Conservation (phyloP, 2,329 filamentous ascomycete genomes). For the Chaetomiaceae sp. region DNA sequence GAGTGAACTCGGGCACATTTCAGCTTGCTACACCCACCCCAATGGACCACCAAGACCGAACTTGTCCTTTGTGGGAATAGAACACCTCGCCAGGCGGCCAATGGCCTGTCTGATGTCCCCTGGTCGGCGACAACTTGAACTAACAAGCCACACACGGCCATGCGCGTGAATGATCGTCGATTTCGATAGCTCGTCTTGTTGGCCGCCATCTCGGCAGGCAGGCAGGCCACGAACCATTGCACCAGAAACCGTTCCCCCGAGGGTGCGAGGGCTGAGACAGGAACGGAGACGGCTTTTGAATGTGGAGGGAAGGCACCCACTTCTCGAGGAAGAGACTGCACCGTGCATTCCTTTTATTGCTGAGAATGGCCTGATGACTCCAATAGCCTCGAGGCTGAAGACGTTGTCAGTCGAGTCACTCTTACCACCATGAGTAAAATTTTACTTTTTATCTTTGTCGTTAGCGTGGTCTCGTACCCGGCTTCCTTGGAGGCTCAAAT, state of each 20-base stretch:
- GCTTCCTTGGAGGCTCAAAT: background rate
- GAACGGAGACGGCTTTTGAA: background rate
- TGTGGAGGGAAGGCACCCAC: background rate
- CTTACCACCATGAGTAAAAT: too few relatives aligned
- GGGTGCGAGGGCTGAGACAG: background rate
- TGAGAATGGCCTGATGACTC: background rate
- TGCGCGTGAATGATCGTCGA: constrained; percentile 1
- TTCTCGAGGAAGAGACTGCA: background rate
- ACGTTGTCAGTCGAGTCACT: background rate
- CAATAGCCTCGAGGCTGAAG: constrained; percentile 1
- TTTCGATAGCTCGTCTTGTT: constrained; percentile 8
- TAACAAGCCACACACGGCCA: constrained; percentile 8
- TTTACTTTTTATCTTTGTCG: too few relatives aligned
- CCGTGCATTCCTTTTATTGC: background rate
- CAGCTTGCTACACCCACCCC: constrained; percentile 12
- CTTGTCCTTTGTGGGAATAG: constrained; percentile 2
- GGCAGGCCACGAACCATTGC: constrained; percentile 5
- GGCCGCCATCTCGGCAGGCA: background rate
- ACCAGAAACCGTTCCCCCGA: constrained; percentile 5
- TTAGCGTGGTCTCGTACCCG: background rate
- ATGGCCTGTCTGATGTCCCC: background rate
- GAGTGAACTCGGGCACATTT: constrained; percentile 1
- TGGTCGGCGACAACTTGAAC: background rate
- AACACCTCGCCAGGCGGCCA: constrained; percentile 12
- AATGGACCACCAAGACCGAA: background rate